These are phyloP conservation scores for Puccinia coronata DNA, from an alignment of 1,284 basidiomycete genomes.

Conservation along the genomic window DNA sequence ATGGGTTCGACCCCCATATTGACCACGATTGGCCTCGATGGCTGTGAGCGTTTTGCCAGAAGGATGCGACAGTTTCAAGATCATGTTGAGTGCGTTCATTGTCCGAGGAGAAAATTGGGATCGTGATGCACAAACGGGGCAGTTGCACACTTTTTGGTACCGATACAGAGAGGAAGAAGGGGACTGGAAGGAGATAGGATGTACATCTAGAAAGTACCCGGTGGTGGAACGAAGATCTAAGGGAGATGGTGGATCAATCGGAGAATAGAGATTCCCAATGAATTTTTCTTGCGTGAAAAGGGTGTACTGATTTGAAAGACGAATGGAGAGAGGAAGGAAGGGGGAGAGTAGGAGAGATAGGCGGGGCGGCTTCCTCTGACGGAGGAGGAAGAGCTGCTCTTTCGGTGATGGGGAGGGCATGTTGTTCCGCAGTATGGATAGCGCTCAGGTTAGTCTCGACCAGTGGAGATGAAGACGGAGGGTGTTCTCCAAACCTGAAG, in stretches of 20 bases:
- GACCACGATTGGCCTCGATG: too few relatives aligned
- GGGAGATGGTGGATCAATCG: background rate
- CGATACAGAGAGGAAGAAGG: too few relatives aligned
- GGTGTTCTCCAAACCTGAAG: conserved; percentile 52
- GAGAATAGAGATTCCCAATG: background rate
- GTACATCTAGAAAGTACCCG: background rate
- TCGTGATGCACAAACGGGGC: too few relatives aligned
- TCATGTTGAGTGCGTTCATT: too few relatives aligned
- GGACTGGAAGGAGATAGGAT: background rate
- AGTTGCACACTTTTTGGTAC: too few relatives aligned
- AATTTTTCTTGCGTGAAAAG: background rate
- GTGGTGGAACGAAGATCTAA: background rate
- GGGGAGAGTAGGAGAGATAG: background rate
- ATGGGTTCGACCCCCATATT: too few relatives aligned
- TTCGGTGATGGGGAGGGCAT: background rate
- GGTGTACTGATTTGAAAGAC: background rate
- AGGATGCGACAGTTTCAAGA: background rate
- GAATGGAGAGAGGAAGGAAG: background rate
- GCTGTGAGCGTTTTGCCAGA: too few relatives aligned
- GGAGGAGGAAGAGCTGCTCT: background rate
- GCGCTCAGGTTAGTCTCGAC: background rate
- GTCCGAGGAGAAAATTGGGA: too few relatives aligned
- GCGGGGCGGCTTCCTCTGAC: background rate
- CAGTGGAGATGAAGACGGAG: background rate
- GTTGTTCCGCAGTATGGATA: background rate